These are phyloP conservation scores for Xylaria intraflava DNA, from an alignment of 495 filamentous ascomycete genomes.

Conservation along the genomic window DNA sequence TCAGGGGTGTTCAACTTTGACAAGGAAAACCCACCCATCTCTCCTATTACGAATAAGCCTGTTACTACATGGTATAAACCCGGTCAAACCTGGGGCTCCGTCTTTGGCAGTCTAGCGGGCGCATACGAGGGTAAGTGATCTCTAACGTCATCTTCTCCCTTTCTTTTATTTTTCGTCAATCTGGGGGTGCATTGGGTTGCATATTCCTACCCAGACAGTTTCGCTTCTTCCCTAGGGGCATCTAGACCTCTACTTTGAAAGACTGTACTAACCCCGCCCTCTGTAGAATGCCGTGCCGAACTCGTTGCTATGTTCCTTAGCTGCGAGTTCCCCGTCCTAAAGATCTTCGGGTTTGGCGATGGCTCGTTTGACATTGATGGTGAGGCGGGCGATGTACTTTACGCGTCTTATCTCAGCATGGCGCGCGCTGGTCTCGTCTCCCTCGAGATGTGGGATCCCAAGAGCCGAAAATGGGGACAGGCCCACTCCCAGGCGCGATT, in stretches of 20 bases:
- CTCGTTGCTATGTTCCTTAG: slow-evolving; percentile 89
- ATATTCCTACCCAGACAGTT: neutral
- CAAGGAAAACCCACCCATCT: slow-evolving; percentile 66
- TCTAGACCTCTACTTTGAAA: neutral
- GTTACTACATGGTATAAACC: slow-evolving; percentile 85
- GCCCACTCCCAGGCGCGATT: slow-evolving; percentile 93
- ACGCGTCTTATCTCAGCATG: slow-evolving; percentile 82
- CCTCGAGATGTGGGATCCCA: slow-evolving; percentile 84
- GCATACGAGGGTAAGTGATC: slow-evolving; percentile 67
- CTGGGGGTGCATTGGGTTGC: neutral
- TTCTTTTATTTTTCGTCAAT: neutral
- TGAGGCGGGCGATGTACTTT: slow-evolving; percentile 79
- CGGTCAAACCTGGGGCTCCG: slow-evolving; percentile 87
- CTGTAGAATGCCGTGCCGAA: slow-evolving; percentile 54
- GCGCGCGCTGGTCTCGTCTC: slow-evolving; percentile 79
- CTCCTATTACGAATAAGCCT: slow-evolving; percentile 68
- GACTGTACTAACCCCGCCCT: neutral
- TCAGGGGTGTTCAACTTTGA: slow-evolving; percentile 86
- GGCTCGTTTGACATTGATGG: slow-evolving; percentile 61
- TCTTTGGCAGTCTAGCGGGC: slow-evolving; percentile 79
- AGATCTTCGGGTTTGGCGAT: slow-evolving; percentile 88
- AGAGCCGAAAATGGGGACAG: slow-evolving; percentile 87
- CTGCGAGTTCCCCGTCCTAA: slow-evolving; percentile 80
- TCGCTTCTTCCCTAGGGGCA: neutral
- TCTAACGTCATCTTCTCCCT: neutral